Base-by-base conservation (phyloP, 148 eudicot genomes). In the Beta vulgaris region DNA sequence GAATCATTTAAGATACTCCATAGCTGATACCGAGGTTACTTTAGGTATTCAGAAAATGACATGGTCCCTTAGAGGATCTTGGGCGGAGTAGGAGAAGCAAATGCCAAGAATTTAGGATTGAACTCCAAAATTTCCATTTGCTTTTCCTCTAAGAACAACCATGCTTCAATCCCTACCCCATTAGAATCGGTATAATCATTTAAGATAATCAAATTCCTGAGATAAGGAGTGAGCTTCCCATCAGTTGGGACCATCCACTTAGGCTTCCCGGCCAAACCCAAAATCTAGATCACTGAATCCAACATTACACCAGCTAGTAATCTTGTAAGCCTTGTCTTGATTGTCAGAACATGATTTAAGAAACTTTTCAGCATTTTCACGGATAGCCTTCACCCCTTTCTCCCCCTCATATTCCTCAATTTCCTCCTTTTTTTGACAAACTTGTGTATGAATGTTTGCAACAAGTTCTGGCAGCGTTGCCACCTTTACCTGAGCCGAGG, bases 131-230 rank as follows among this genome's bases (percentile, higher is more conserved):
- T 0, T 11, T 60, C 3, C 76, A 73, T 73, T 9, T 73, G 53
- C 3, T 42, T 60, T 15, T 60, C 68, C 31, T 60, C 76, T 34
- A 73, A 31, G 28, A 59, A 43, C 37, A 73, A 73, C 76, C 76
- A 73, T 0, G 65, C 76, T 73, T 73, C 68, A 73, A 73, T 44
- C 36, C 76, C 76, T 60, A 1, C 39, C 21, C 40, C 76, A 73
- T 16, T 18, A 10, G 34, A 21, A 31, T 32, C 39, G 21, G 7
- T 40, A 43, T 28, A 73, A 60, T 73, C 76, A 60, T 43, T 73
- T 37, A 73, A 73, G 2, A 73, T 29, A 28, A 73, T 73, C 37
- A 73, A 29, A 44, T 73, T 60, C 55, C 75, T 42, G 14, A 25
- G 57, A 40, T 29, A 28, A 6, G 68, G 42, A 42, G 76, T 26